A percentile compares a stretch with the other conserved stretches of the same genome.
Evolutionary conservation across 495 filamentous ascomycete genomes (phyloP).

Genomic region (Cenococcum geophilum): DNA sequence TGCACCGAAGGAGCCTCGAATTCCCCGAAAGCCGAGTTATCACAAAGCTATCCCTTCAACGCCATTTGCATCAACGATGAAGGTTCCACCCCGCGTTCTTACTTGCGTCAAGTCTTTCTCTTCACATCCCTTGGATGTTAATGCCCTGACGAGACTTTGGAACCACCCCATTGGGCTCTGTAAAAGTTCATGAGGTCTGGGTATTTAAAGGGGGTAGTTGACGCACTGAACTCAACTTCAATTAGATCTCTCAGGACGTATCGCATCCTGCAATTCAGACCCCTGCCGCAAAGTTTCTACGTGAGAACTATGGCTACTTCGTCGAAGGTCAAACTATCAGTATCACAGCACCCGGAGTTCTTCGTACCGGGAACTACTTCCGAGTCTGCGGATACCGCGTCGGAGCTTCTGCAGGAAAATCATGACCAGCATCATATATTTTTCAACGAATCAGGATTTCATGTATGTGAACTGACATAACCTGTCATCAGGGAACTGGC

Average conservation of each 20-base stretch:
- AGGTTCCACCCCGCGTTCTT: not conserved
- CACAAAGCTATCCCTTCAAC: slow-evolving; percentile 28
- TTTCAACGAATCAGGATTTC: slow-evolving; percentile 63
- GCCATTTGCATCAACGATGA: no score
- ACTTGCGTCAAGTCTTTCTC: not conserved
- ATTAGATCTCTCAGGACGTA: no score
- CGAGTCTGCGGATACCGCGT: slow-evolving; percentile 54
- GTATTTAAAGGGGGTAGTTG: not conserved
- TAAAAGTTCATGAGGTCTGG: not conserved
- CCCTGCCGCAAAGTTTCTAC: not conserved
- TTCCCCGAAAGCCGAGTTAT: not conserved
- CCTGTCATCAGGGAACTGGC: not conserved
- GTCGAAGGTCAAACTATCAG: slow-evolving; percentile 53
- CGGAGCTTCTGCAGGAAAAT: slow-evolving; percentile 66
- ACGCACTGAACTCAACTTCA: not conserved
- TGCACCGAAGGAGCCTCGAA: not conserved
- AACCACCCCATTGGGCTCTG: no score
- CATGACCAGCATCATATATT: slow-evolving; percentile 71
- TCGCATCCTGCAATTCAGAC: not conserved
- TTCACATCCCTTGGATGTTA: no score
- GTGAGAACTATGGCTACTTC: slow-evolving; percentile 56
- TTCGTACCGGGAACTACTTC: slow-evolving; percentile 45
- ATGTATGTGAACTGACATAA: slow-evolving; percentile 29
- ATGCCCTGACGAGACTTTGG: no score
- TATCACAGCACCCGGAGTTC: slow-evolving; percentile 54